Evolutionary conservation across 1,139 yeast genomes (phyloP).

Genomic region (Kodamaea ohmeri): DNA sequence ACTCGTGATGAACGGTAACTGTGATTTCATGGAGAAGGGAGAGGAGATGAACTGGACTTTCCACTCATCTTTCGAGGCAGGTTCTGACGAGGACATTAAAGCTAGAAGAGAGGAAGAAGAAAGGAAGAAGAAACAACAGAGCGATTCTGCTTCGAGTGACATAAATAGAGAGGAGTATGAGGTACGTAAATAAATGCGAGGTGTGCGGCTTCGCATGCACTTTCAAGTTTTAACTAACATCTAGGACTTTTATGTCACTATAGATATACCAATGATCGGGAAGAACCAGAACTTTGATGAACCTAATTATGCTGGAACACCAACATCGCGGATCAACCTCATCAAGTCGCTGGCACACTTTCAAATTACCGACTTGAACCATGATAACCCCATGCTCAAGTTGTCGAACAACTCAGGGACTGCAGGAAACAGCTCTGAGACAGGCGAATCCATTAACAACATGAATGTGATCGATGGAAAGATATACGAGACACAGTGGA

Average conservation of each 20-base stretch:
- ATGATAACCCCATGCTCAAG: conserved; percentile 37
- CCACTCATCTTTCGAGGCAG: conserved; percentile 66
- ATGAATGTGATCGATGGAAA: conserved; percentile 40
- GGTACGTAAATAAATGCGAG: conserved; percentile 27
- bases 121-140: conserved; percentile 13
- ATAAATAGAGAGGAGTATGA: conserved; percentile 28
- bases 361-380: conserved; percentile 38
- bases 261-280: conserved; percentile 41
- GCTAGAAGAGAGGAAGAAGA: conserved; percentile 35
- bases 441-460: conserved; percentile 24
- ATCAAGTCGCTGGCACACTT: conserved; percentile 44
- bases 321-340: conserved; percentile 17
- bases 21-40: conserved; percentile 65
- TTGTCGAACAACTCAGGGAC: conserved; percentile 31
- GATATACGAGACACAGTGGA: conserved; percentile 77
- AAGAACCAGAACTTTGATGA: conserved; percentile 19
- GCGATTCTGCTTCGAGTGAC: conserved; percentile 1
- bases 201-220: not conserved
- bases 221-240: conserved; percentile 16
- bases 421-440: conserved; percentile 7
- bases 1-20: conserved; percentile 61
- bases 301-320: conserved; percentile 13
- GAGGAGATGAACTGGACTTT: conserved; percentile 93
- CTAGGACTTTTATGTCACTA: conserved; percentile 42
- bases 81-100: conserved; percentile 70